Percentiles rank a stretch among this genome's conserved stretches.
Evolutionary conservation across 1,139 yeast genomes (phyloP).

Genomic region (Yamadazyma buinensis): DNA sequence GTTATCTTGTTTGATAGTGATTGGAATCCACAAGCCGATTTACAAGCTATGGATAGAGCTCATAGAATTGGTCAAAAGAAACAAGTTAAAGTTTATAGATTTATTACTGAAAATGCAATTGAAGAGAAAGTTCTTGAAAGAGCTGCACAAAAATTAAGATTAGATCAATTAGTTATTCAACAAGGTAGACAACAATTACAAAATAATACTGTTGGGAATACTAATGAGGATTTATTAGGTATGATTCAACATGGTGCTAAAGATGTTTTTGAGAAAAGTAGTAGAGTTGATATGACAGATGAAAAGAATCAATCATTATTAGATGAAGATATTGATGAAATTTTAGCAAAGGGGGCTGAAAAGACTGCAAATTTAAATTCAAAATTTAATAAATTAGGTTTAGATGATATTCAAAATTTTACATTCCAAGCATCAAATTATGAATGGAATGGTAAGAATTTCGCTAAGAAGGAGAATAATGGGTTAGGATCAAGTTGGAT

Average conservation of each 20-base stretch:
- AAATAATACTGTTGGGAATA: constrained; percentile 36
- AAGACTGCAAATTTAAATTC: constrained; percentile 75
- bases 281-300: constrained; percentile 16
- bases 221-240: constrained; percentile 80
- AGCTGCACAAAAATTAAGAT: constrained; percentile 88
- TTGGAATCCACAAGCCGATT: constrained; percentile 99
- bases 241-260: constrained; percentile 99
- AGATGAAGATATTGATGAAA: constrained; percentile 76
- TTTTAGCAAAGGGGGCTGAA: constrained; percentile 73
- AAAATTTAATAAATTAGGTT: constrained; percentile 78
- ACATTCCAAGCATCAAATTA: constrained; percentile 85
- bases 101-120: constrained; percentile 93
- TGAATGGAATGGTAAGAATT: constrained; percentile 97
- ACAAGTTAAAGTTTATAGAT: constrained; percentile 87
- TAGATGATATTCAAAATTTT: constrained; percentile 89
- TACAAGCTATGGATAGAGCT: constrained; percentile 99
- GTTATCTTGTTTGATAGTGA: constrained; percentile 91
- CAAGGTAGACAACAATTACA: constrained; percentile 69
- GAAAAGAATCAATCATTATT: constrained; percentile 25
- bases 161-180: constrained; percentile 94
- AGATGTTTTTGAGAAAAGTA: constrained; percentile 63
- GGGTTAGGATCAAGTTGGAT: constrained; percentile 64
- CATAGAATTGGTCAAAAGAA: constrained; percentile 97
- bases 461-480: constrained; percentile 58
- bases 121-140: constrained; percentile 95